A percentile compares a stretch with the other conserved stretches of the same genome.
Conservation (phyloP, 208 protist genomes). For the Trypanosoma scelopori region DNA sequence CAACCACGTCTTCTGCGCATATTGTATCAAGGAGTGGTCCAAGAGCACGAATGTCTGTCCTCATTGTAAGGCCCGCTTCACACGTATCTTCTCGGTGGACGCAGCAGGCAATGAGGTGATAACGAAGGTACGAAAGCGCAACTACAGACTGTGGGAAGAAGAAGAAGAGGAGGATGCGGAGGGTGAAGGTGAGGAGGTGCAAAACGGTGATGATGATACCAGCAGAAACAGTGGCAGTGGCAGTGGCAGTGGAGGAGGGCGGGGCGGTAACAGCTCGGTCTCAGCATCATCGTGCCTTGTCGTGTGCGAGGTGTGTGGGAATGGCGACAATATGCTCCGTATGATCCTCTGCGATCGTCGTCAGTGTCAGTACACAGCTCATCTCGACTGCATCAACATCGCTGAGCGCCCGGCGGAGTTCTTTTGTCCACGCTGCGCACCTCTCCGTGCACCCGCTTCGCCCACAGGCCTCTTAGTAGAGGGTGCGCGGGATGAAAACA, state of each 20-base stretch:
- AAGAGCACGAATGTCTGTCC: constrained; percentile 87
- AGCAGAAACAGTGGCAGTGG: no score
- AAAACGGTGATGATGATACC: constrained; percentile 4
- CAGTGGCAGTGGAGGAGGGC: no score
- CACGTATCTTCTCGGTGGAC: constrained; percentile 54
- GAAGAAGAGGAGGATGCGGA: constrained; percentile 34
- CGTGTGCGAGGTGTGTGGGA: constrained; percentile 62
- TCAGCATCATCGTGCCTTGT: constrained; percentile 17
- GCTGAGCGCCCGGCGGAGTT: constrained; percentile 66
- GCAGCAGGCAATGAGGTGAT: constrained; percentile 39
- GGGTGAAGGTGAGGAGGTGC: constrained; percentile 25
- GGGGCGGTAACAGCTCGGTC: neutral
- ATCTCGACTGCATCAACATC: constrained; percentile 73
- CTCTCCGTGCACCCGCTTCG: constrained; percentile 18
- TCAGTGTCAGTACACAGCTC: constrained; percentile 68
- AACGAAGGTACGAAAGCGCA: constrained; percentile 79
- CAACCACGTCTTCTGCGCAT: constrained; percentile 80
- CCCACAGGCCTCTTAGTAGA: neutral
- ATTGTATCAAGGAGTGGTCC: constrained; percentile 84
- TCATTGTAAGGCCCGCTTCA: constrained; percentile 83
- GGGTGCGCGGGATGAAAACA: neutral
- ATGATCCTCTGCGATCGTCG: constrained; percentile 88
- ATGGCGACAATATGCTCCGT: constrained; percentile 51
- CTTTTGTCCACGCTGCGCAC: constrained; percentile 54
- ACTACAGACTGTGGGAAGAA: constrained; percentile 53